These are phyloP conservation scores for Malania oleifera DNA, from an alignment of 164 flowering plant species.

Conservation along the genomic window DNA sequence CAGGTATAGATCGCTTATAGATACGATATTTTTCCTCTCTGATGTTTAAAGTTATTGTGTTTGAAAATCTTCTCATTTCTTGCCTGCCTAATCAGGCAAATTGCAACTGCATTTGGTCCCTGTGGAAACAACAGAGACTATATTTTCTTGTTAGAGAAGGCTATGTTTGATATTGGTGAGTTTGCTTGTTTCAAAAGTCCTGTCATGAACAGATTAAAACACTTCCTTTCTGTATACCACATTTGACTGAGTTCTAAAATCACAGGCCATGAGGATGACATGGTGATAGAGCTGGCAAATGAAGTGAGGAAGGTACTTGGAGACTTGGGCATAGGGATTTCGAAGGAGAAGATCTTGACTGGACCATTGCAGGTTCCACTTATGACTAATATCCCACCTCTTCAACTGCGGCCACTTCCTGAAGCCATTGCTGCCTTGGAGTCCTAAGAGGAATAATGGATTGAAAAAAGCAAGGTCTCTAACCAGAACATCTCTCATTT, in stretches of 20 bases:
- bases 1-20: constrained; percentile 33
- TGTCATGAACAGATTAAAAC: too few relatives aligned
- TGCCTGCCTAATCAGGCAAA: constrained; percentile 53
- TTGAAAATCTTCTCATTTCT: background rate
- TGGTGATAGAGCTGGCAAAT: constrained; percentile 76
- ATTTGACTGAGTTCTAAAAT: background rate
- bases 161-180: constrained; percentile 75
- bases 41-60: background rate
- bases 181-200: background rate
- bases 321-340: constrained; percentile 11
- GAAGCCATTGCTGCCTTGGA: constrained; percentile 61
- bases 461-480: background rate
- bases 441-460: constrained; percentile 19
- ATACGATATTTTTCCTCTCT: background rate
- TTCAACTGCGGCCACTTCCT: constrained; percentile 37
- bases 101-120: constrained; percentile 91
- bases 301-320: constrained; percentile 83
- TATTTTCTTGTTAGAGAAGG: constrained; percentile 79
- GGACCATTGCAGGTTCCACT: constrained; percentile 26
- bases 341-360: constrained; percentile 33
- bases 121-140: constrained; percentile 96
- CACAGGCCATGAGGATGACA: constrained; percentile 82
- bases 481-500: too few relatives aligned
- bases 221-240: too few relatives aligned
- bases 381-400: constrained; percentile 36